Evolutionary conservation across 306 rosid genomes (phyloP).

Genomic region (Dalbergia cochinchinensis): DNA sequence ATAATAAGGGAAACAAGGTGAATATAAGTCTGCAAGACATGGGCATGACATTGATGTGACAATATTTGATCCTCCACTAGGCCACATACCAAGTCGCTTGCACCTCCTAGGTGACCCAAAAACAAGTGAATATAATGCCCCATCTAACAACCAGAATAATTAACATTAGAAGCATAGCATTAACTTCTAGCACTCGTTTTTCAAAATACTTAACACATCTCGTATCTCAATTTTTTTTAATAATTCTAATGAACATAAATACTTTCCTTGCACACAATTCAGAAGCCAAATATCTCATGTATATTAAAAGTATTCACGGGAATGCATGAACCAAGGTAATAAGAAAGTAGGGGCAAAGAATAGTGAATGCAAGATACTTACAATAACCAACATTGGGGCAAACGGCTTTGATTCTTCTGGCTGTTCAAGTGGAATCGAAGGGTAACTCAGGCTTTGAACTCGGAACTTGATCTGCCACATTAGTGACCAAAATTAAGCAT

Average conservation of each 20-base stretch:
- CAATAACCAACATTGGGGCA: constrained; percentile 79
- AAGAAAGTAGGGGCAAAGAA: constrained; percentile 35
- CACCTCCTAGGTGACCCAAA: too few relatives aligned
- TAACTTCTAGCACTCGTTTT: neutral
- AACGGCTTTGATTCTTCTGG: constrained; percentile 76
- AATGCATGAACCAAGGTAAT: neutral
- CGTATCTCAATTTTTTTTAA: neutral
- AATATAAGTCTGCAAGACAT: neutral
- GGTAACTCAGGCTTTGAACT: constrained; percentile 70
- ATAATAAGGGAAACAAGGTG: neutral
- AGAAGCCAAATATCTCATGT: neutral
- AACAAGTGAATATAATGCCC: too few relatives aligned
- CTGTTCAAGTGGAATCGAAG: constrained; percentile 72
- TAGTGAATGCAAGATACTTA: constrained; percentile 50
- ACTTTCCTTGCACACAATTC: neutral
- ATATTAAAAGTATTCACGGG: neutral
- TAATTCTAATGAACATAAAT: constrained; percentile 13
- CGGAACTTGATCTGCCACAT: constrained; percentile 65
- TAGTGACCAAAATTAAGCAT: constrained; percentile 39
- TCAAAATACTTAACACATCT: constrained; percentile 4
- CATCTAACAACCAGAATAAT: neutral
- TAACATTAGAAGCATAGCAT: neutral
- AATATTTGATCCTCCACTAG: too few relatives aligned
- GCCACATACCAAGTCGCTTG: too few relatives aligned
- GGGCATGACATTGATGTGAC: neutral